Evolutionary conservation across 495 filamentous ascomycete genomes (phyloP).

Genomic region (Annulohypoxylon maeteangense): DNA sequence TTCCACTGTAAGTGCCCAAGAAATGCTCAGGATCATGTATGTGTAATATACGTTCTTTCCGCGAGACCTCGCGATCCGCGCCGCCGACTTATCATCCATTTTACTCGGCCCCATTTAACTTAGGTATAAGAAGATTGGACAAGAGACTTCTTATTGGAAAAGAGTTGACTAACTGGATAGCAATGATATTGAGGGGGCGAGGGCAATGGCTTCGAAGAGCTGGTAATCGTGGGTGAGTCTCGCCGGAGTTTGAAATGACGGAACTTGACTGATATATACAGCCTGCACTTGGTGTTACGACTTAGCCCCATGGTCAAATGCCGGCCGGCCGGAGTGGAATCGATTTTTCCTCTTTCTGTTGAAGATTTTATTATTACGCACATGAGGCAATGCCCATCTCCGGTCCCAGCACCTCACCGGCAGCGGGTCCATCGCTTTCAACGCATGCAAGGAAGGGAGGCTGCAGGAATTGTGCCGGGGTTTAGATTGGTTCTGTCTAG

Average conservation of each 20-base stretch:
- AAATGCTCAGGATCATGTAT: background rate
- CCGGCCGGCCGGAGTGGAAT: conserved; percentile 18
- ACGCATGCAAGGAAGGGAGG: conserved; percentile 26
- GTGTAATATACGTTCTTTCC: conserved; percentile 49
- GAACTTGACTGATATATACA: conserved; percentile 21
- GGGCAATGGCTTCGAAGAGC: background rate
- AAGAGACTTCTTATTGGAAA: background rate
- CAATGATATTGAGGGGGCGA: too few relatives aligned
- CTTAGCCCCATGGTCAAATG: background rate
- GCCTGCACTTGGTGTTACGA: background rate
- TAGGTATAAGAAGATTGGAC: background rate
- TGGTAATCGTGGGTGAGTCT: background rate
- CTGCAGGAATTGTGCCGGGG: conserved; percentile 28
- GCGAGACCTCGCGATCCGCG: conserved; percentile 55
- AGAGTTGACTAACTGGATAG: too few relatives aligned
- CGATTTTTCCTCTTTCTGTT: conserved; percentile 25
- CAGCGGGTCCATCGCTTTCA: conserved; percentile 2
- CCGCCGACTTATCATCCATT: conserved; percentile 59
- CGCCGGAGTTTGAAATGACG: background rate
- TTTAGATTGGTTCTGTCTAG: conserved; percentile 6
- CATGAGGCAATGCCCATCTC: conserved; percentile 16
- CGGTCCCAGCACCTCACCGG: conserved; percentile 3
- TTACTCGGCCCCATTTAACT: conserved; percentile 52
- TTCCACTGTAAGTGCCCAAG: conserved; percentile 22
- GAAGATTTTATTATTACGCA: conserved; percentile 20